Evolutionary conservation across 208 protist genomes (phyloP).

Genomic region (Trypanosoma mega): DNA sequence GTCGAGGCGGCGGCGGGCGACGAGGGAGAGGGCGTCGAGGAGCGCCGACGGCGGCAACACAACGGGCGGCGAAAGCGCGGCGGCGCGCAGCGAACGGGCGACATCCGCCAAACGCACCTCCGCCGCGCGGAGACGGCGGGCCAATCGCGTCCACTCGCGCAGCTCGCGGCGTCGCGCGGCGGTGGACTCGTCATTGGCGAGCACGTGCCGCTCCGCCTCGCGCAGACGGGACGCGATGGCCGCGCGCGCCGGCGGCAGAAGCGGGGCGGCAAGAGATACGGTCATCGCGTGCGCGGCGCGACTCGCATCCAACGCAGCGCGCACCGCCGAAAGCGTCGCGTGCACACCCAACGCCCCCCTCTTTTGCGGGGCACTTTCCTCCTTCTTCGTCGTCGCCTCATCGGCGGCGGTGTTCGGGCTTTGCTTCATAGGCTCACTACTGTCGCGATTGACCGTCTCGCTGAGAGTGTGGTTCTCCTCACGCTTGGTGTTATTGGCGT

Average conservation of each 20-base stretch:
- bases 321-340: conserved; percentile 3
- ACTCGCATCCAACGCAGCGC: background rate
- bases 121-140: too few relatives aligned
- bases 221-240: background rate
- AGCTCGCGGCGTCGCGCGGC: too few relatives aligned
- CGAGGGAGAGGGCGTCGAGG: too few relatives aligned
- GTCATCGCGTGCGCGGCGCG: background rate
- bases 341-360: background rate
- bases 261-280: background rate
- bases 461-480: too few relatives aligned
- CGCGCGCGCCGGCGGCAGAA: background rate
- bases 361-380: background rate
- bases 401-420: too few relatives aligned
- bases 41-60: too few relatives aligned
- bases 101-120: background rate
- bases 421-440: too few relatives aligned
- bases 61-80: too few relatives aligned
- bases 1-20: too few relatives aligned
- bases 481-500: conserved; percentile 2
- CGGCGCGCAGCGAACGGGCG: too few relatives aligned
- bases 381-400: background rate
- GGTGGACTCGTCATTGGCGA: background rate
- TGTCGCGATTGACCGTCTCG: too few relatives aligned
- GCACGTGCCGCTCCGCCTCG: background rate
- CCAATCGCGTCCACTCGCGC: background rate